phyloP scores from a whole-genome alignment of 805 yeast species.

The Candida sphagnicola region DNA sequence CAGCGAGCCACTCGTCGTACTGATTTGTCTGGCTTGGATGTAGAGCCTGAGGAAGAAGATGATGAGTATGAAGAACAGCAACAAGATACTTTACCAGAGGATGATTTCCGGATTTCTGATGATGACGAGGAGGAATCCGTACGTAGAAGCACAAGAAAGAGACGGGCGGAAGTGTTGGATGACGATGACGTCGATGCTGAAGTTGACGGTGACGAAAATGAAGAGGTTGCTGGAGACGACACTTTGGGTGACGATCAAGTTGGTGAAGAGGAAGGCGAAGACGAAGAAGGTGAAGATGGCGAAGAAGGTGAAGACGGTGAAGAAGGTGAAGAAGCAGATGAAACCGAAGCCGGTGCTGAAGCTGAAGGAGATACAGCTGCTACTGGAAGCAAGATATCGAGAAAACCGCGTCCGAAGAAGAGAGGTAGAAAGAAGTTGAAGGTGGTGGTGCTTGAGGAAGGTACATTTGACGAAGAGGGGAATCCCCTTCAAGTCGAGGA shows the following conservation, averaged over 20 bases:
- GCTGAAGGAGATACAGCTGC: constrained; percentile 16
- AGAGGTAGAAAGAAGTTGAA: constrained; percentile 42
- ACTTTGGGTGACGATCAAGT: constrained; percentile 18
- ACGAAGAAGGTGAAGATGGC: constrained; percentile 17
- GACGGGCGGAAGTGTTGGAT: constrained; percentile 14
- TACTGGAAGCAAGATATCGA: constrained; percentile 8
- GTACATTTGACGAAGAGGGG: constrained; percentile 62
- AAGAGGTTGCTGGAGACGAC: constrained; percentile 12
- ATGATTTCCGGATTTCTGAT: constrained; percentile 19
- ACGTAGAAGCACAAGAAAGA: constrained; percentile 1
- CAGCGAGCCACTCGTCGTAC: constrained; percentile 2
- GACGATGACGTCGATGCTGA: constrained; percentile 15
- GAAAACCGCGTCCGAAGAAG: constrained; percentile 28
- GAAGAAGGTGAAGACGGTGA: constrained; percentile 21
- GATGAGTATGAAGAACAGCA: constrained; percentile 12
- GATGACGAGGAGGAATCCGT: constrained; percentile 22
- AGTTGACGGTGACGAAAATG: constrained; percentile 13
- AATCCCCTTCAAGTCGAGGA: constrained; percentile 57
- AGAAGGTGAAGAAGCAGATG: constrained; percentile 12
- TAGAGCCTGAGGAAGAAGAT: constrained; percentile 14
- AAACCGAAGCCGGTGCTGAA: constrained; percentile 11
- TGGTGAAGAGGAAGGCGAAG: constrained; percentile 21
- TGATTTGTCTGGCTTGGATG: constrained; percentile 15
- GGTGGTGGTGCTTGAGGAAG: constrained; percentile 33
- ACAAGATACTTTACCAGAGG: constrained; percentile 9